phyloP scores from a whole-genome alignment of 2,329 filamentous ascomycete species.

The Aspergillus pseudonomiae region DNA sequence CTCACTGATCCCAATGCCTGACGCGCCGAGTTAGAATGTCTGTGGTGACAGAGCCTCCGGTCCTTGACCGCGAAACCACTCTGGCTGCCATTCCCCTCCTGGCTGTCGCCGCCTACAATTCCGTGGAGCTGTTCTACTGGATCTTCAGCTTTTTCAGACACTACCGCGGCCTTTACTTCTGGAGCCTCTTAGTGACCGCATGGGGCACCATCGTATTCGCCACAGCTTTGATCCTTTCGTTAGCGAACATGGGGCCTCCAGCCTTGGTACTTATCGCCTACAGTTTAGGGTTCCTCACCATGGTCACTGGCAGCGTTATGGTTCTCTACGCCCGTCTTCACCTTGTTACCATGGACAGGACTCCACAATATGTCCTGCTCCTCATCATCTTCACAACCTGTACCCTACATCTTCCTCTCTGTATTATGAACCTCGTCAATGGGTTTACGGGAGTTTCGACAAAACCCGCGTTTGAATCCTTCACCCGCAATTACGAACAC shows the following conservation, averaged over 20 bases:
- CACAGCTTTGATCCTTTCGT: slow-evolving; percentile 24
- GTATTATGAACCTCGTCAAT: slow-evolving; percentile 26
- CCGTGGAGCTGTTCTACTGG: slow-evolving; percentile 46
- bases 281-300: slow-evolving; percentile 38
- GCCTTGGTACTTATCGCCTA: background rate
- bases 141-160: slow-evolving; percentile 48
- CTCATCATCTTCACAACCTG: slow-evolving; percentile 46
- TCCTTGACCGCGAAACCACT: background rate
- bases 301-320: slow-evolving; percentile 44
- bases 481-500: slow-evolving; percentile 45
- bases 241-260: background rate
- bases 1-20: background rate
- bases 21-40: background rate
- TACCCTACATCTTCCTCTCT: slow-evolving; percentile 36
- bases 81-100: slow-evolving; percentile 9
- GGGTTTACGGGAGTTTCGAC: background rate
- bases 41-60: background rate
- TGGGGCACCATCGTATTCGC: slow-evolving; percentile 39
- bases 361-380: slow-evolving; percentile 38
- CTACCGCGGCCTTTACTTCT: slow-evolving; percentile 51
- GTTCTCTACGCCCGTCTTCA: slow-evolving; percentile 52
- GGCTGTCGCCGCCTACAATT: slow-evolving; percentile 38
- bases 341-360: slow-evolving; percentile 39
- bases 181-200: slow-evolving; percentile 45
- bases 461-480: slow-evolving; percentile 24